Evolutionary conservation across 352 stramenopile genomes (phyloP).

Genomic region (Phytophthora ohioensis): DNA sequence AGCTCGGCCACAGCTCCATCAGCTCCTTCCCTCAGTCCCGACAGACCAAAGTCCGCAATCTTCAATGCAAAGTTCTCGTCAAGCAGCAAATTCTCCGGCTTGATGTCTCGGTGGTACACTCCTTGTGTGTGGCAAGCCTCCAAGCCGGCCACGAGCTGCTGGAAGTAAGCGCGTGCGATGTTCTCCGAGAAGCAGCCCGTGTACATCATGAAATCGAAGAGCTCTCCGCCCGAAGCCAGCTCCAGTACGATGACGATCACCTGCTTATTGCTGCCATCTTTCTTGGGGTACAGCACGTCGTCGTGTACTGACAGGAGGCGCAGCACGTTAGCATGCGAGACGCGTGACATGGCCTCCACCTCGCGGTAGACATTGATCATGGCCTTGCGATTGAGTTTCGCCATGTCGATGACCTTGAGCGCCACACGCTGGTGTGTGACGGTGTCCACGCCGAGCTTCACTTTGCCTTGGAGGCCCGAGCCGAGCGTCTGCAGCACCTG

Average conservation of each 20-base stretch:
- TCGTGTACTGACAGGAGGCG: constrained; percentile 79
- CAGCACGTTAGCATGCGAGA: constrained; percentile 86
- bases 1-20: constrained; percentile 71
- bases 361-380: constrained; percentile 90
- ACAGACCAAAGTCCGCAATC: constrained; percentile 97
- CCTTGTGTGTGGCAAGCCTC: constrained; percentile 83
- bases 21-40: constrained; percentile 80
- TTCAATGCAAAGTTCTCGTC: constrained; percentile 90
- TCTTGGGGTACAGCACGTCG: constrained; percentile 79
- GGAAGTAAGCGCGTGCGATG: constrained; percentile 89
- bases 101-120: constrained; percentile 94
- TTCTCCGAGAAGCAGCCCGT: constrained; percentile 90
- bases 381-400: constrained; percentile 82
- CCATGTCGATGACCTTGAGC: constrained; percentile 92
- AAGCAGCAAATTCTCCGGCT: constrained; percentile 94
- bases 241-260: constrained; percentile 92
- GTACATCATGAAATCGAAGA: constrained; percentile 96
- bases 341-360: constrained; percentile 90
- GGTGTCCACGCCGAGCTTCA: constrained; percentile 89
- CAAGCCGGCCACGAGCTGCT: constrained; percentile 84
- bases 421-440: constrained; percentile 84
- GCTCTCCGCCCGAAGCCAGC: constrained; percentile 86
- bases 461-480: constrained; percentile 85
- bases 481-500: constrained; percentile 84
- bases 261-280: constrained; percentile 74